Evolutionary conservation across 1,284 basidiomycete species (phyloP).

Genomic region (Pseudozyma hubeiensis): DNA sequence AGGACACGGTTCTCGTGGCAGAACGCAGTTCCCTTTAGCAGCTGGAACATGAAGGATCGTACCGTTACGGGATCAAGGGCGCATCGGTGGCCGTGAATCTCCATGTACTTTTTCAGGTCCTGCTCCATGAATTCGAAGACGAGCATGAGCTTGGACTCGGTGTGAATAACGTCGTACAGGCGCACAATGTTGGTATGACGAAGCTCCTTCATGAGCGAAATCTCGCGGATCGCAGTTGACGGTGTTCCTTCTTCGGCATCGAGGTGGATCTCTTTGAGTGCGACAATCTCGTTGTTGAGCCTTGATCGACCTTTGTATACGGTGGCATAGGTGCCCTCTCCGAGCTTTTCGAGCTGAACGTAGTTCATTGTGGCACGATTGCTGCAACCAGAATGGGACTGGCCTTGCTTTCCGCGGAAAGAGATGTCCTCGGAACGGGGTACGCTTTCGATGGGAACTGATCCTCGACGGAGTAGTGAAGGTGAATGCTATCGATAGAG

Average conservation of each 20-base stretch:
- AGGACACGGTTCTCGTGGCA: conserved; percentile 99
- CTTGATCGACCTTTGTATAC: conserved; percentile 68
- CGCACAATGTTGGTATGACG: conserved; percentile 95
- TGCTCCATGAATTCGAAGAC: conserved; percentile 99
- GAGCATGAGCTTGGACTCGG: conserved; percentile 91
- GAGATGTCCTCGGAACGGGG: background rate
- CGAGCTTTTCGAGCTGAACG: conserved; percentile 68
- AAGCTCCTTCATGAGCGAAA: conserved; percentile 95
- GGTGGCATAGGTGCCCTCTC: conserved; percentile 68
- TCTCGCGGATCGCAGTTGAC: conserved; percentile 93
- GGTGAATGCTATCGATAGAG: no score
- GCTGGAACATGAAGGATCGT: conserved; percentile 95
- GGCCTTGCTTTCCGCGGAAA: background rate
- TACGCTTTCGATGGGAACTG: no score
- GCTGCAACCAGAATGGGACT: background rate
- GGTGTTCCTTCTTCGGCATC: conserved; percentile 95
- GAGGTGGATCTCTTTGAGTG: conserved; percentile 90
- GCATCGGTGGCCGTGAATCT: conserved; percentile 93
- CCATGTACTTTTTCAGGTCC: conserved; percentile 99
- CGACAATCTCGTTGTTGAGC: conserved; percentile 66
- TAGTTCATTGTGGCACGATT: conserved; percentile 59
- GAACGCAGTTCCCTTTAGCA: conserved; percentile 96
- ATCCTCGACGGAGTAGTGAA: no score
- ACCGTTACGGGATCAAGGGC: conserved; percentile 93
- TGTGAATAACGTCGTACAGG: conserved; percentile 97